Conservation (phyloP, 106 monocot species). For the Allium fistulosum region DNA sequence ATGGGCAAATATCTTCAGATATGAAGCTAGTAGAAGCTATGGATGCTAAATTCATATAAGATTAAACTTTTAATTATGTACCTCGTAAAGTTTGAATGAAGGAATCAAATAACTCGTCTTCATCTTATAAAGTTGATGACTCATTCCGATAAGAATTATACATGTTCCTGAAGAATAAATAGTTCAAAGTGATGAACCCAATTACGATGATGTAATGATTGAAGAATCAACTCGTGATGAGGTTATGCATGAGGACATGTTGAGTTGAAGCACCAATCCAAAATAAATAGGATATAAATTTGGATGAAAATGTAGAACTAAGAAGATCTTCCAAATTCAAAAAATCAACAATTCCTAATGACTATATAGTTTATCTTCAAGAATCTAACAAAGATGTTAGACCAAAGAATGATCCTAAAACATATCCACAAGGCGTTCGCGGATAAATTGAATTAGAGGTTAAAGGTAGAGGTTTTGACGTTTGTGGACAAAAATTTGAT, state of each 20-base stretch:
- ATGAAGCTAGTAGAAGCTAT: background rate
- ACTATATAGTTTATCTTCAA: conserved; percentile 6
- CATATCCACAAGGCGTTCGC: background rate
- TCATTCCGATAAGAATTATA: background rate
- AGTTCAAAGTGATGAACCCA: background rate
- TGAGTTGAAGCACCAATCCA: background rate
- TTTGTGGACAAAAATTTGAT: no score
- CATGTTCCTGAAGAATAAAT: background rate
- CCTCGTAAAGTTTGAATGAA: background rate
- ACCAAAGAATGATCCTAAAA: background rate
- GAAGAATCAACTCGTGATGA: background rate
- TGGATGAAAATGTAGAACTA: background rate
- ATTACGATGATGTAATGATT: no score
- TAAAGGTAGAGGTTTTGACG: no score
- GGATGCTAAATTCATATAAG: background rate
- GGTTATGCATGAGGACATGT: background rate
- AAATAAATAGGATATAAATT: background rate
- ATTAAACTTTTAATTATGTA: background rate
- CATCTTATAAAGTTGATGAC: background rate
- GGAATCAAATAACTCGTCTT: background rate
- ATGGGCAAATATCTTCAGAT: background rate
- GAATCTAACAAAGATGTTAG: background rate
- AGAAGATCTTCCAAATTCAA: background rate
- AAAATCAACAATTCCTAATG: background rate
- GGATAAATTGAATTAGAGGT: no score